Evolutionary conservation across 2,329 filamentous ascomycete species (phyloP), one percentile per base, ranked within the genome.

Genomic region (Elsinoe batatas): DNA sequence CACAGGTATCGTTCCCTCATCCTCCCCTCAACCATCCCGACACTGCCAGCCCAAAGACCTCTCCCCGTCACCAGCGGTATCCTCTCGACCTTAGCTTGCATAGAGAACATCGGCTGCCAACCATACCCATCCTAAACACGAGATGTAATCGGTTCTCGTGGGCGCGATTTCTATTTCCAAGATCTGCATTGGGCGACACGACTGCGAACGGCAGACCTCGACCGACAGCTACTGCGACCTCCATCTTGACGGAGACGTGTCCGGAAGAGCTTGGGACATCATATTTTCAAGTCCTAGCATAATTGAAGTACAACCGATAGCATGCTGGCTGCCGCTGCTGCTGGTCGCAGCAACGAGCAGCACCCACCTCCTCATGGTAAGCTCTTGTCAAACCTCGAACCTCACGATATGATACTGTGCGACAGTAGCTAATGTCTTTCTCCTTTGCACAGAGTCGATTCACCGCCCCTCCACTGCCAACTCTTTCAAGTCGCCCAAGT

Each of bases 281-380:
- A 30, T 30, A 30, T 30, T 7, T 2, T 7, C 26, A 30, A 30
- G 26, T n/a, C 12, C 36, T 18, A 38, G 36, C 26, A 26, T 26
- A 43, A 22, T 26, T 51, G 20, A 12, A 18, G 18, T 18, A 53
- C 44, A 13, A 18, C 20, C 3, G 50, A 15, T 20, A 46, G 42
- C 32, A 54, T 50, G 59, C 61, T 65, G 58, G 64, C 64, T 56
- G 58, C 58, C 56, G 58, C 63, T 56, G 61, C 61, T 59, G 60
- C 62, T 59, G 62, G 62, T 56, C 59, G 61, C 60, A 57, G 54
- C 53, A 60, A 54, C 58, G 60, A 62, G 57, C 57, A 56, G 49
- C 56, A 58, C 37, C 58, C 57, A 17, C 36, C 40, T 26, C 40
- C 26, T 32, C 35, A 50, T 20, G 35, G 46, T 57, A 20, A 22